Base-by-base conservation (phyloP, 2,329 filamentous ascomycete genomes). In the Cordyceps pruinosa region DNA sequence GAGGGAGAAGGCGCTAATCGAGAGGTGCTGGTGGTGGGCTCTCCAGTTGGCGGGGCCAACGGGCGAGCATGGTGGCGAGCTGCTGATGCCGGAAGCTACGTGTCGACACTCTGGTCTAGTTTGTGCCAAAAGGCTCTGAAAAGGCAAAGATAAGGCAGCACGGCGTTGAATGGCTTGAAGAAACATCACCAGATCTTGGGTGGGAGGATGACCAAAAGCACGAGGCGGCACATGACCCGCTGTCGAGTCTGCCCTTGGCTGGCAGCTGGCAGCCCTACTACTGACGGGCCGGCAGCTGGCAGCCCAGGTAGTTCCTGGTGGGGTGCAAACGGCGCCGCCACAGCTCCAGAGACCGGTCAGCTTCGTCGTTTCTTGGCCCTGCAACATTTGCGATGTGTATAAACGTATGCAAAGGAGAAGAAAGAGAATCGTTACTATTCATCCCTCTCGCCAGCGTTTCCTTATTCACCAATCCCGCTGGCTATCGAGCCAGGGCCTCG, bases 221-320 rank as follows among this genome's bases (percentile, higher is more conserved):
- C 19, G 7, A 23, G 21, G 12, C 25, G 17, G 52, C 52, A 55
- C 44, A 47, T 55, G 52, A 55, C 52, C 52, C 51, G 10, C 13
- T 13, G 25, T 28, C 10, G 4, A 12, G 17, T 30, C 25, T n/a
- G 6, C 23, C 10, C 28, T 17, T 15, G 28, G 30, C 51, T 30
- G 41, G 41, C 51, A 55, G 51, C 51, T 55, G 51, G 51, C 41
- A 55, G 52, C 44, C 17, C 50, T 13, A 10, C 32, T 37, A 32
- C 25, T 55, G 52, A 47, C 34, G 52, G 44, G 34, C 42, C 42
- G 44, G 42, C 52, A 34, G 32, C 42, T 39, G 28, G 32, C 44
- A 19, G 37, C 8, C 19, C 8, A 21, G n/a, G n/a, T n/a, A n/a
- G n/a, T n/a, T n/a, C n/a, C 25, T n/a, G 13, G 49, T 52, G 49